Conservation (phyloP, 768 basidiomycete species). For the Nidularia pulvinata region DNA sequence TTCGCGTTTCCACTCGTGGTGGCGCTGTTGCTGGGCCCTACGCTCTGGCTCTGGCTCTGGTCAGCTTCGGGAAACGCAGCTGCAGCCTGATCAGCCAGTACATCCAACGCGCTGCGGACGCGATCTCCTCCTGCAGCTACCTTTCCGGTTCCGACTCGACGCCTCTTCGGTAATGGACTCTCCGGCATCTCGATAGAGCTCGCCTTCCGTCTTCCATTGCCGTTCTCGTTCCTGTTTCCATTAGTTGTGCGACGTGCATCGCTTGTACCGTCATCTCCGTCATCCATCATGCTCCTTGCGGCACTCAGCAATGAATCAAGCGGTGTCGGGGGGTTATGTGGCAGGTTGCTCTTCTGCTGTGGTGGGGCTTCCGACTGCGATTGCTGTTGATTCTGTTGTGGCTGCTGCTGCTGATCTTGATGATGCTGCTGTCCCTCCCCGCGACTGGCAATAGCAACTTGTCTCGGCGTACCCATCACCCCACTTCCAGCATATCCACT, state of each 20-base stretch:
- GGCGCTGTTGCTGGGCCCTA: constrained; percentile 2
- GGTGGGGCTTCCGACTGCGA: no score
- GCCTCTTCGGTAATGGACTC: constrained; percentile 29
- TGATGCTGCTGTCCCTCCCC: constrained; percentile 1
- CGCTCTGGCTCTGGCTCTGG: constrained; percentile 10
- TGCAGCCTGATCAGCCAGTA: constrained; percentile 74
- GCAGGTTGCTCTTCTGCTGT: no score
- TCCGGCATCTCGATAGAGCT: constrained; percentile 25
- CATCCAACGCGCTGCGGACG: constrained; percentile 61
- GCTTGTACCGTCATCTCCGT: constrained; percentile 23
- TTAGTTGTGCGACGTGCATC: neutral
- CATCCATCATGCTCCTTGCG: constrained; percentile 54
- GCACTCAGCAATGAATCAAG: constrained; percentile 63
- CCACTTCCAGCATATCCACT: constrained; percentile 9
- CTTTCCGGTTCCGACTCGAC: constrained; percentile 18
- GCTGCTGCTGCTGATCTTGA: neutral
- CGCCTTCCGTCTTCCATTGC: constrained; percentile 10
- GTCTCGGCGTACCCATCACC: constrained; percentile 5
- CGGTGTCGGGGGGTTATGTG: constrained; percentile 32
- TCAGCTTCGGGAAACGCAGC: constrained; percentile 39
- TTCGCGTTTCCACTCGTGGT: constrained; percentile 2
- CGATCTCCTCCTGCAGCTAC: constrained; percentile 16
- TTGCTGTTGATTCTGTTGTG: constrained; percentile 4
- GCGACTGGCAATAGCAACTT: neutral
- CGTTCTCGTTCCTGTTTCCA: neutral